Percentiles rank a stretch among this genome's conserved stretches.
These are phyloP conservation scores for Saccharum spontaneum DNA, from an alignment of 176 grass and related monocot genomes.

Conservation along the genomic window DNA sequence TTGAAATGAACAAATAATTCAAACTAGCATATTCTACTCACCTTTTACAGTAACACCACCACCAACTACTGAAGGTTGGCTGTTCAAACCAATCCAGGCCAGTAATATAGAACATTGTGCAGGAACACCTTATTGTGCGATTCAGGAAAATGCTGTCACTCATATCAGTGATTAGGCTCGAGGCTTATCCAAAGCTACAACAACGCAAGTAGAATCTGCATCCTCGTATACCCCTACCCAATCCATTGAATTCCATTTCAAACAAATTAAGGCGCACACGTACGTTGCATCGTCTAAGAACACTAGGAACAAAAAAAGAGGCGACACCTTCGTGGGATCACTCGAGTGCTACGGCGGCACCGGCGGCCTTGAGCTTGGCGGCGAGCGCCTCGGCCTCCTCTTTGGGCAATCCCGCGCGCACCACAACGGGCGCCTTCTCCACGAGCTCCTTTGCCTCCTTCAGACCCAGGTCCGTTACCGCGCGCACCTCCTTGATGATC, in stretches of 20 bases:
- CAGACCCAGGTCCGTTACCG: conserved; percentile 81
- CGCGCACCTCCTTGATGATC: conserved; percentile 98
- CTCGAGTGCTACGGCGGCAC: conserved; percentile 79
- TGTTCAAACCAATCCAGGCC: background rate
- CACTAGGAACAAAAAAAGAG: conserved; percentile 25
- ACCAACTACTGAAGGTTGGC: conserved; percentile 1
- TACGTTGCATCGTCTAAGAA: conserved; percentile 10
- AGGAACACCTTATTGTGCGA: conserved; percentile 31
- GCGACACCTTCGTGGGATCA: conserved; percentile 48
- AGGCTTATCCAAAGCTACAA: conserved; percentile 42
- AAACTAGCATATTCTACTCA: conserved; percentile 3
- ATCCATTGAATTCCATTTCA: conserved; percentile 23
- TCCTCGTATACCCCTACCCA: conserved; percentile 7
- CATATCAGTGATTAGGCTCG: conserved; percentile 22
- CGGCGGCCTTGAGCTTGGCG: conserved; percentile 86
- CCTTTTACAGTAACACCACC: conserved; percentile 15
- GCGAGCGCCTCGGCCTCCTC: conserved; percentile 90
- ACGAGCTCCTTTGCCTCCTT: conserved; percentile 98
- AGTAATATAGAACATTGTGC: background rate
- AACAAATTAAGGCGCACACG: conserved; percentile 27
- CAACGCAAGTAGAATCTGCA: conserved; percentile 33
- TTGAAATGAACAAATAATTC: conserved; percentile 5
- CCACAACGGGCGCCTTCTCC: conserved; percentile 87
- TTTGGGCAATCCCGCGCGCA: conserved; percentile 78
- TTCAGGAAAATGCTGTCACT: conserved; percentile 7